Conservation (phyloP, 202 grass and related monocot genomes). For the Schoenoplectus tabernaemontani region DNA sequence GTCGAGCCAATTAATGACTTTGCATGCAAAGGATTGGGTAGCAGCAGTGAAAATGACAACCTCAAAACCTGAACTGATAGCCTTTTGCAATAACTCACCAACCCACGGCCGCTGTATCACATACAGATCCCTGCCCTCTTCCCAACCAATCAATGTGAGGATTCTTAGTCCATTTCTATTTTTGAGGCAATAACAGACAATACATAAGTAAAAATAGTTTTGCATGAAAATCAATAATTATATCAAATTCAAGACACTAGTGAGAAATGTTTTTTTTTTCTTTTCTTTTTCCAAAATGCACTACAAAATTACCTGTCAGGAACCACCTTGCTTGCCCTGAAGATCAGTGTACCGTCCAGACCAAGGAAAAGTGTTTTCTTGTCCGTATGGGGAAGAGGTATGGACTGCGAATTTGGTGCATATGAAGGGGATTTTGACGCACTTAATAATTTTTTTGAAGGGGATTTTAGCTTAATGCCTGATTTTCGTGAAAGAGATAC, state of each 20-base stretch:
- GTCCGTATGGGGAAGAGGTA: background rate
- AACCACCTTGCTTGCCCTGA: background rate
- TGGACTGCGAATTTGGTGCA: background rate
- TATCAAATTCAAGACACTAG: background rate
- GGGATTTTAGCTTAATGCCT: background rate
- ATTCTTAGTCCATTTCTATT: background rate
- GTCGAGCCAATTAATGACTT: conserved; percentile 14
- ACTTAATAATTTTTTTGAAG: background rate
- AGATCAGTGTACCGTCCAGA: background rate
- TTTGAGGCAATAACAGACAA: background rate
- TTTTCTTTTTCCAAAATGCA: background rate
- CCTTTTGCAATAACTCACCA: background rate
- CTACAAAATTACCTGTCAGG: background rate
- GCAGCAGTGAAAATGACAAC: conserved; percentile 22
- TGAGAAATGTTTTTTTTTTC: background rate
- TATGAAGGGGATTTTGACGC: background rate
- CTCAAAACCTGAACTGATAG: conserved; percentile 18
- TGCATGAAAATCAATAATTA: background rate
- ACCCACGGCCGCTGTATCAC: conserved; percentile 2
- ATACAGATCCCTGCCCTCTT: background rate
- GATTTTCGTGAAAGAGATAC: background rate
- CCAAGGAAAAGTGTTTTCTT: conserved; percentile 20
- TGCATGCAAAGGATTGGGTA: background rate
- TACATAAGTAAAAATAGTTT: background rate
- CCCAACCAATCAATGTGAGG: background rate